Conservation (phyloP, 495 filamentous ascomycete species). For the Cercophora sp. region DNA sequence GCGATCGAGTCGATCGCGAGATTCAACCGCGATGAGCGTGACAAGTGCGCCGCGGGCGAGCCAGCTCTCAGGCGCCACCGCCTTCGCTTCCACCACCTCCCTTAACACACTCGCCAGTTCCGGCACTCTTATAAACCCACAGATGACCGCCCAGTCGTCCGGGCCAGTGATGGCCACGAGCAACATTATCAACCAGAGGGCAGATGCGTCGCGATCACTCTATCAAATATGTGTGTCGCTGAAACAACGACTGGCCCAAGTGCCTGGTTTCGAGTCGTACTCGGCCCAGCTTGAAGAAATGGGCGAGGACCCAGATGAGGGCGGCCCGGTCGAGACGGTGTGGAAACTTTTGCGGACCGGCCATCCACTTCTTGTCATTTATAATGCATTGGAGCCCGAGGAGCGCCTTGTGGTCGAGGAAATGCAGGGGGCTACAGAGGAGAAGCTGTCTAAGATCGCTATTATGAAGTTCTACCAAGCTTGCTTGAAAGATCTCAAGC, state of each 20-base stretch:
- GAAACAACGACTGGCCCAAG: conserved; percentile 70
- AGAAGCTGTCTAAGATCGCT: conserved; percentile 60
- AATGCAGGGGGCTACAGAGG: conserved; percentile 51
- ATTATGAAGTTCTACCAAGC: conserved; percentile 55
- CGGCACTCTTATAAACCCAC: conserved; percentile 31
- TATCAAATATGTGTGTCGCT: conserved; percentile 92
- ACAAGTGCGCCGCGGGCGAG: conserved; percentile 44
- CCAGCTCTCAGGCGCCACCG: conserved; percentile 51
- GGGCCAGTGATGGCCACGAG: conserved; percentile 66
- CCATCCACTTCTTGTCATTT: conserved; percentile 80
- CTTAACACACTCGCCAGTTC: conserved; percentile 45
- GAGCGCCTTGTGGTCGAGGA: conserved; percentile 59
- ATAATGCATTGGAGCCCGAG: conserved; percentile 72
- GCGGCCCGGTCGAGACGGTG: conserved; percentile 82
- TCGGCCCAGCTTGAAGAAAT: conserved; percentile 56
- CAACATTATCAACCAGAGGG: conserved; percentile 92
- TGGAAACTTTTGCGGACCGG: conserved; percentile 87
- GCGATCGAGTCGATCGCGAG: conserved; percentile 35
- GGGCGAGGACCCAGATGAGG: conserved; percentile 49
- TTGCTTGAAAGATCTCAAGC: conserved; percentile 61
- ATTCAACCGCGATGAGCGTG: conserved; percentile 37
- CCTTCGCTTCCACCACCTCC: conserved; percentile 45
- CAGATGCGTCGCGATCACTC: conserved; percentile 80
- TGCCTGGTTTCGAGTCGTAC: conserved; percentile 75
- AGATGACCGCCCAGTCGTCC: conserved; percentile 32